A percentile compares a stretch with the other conserved stretches of the same genome.
These are phyloP conservation scores for Sanghuangporus weigelae DNA, from an alignment of 1,284 basidiomycete genomes.

Conservation along the genomic window DNA sequence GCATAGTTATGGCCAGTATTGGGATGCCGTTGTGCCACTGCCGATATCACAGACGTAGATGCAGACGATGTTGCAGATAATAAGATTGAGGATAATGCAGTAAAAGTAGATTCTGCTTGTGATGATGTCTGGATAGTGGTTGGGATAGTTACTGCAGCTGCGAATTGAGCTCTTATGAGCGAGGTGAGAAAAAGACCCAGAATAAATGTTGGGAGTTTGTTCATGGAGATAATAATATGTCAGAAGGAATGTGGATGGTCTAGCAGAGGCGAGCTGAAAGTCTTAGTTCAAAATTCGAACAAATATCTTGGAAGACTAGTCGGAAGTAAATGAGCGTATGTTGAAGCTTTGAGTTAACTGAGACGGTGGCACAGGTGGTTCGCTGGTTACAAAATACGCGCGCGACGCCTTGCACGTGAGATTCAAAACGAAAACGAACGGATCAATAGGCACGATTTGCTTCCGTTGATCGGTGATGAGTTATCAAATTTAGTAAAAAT, in stretches of 20 bases:
- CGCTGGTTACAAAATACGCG: neutral
- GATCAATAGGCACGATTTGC: neutral
- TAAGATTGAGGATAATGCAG: neutral
- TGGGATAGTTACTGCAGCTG: neutral
- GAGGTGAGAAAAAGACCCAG: neutral
- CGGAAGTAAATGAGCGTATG: neutral
- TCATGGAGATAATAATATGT: neutral
- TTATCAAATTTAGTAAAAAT: no score
- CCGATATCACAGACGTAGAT: neutral
- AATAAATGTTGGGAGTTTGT: neutral
- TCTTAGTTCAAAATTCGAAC: no score
- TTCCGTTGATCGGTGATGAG: neutral
- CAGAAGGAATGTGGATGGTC: neutral
- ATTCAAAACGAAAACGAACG: no score
- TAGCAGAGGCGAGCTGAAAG: neutral
- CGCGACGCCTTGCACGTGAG: neutral
- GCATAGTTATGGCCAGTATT: slow-evolving; percentile 1
- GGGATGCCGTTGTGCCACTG: neutral
- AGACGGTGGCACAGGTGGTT: neutral
- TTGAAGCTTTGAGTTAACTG: neutral
- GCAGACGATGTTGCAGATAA: neutral
- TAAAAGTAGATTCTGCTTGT: neutral
- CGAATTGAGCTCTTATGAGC: neutral
- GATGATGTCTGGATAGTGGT: neutral
- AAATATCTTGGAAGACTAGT: no score